These are phyloP conservation scores for Xylaria flabelliformis DNA, from an alignment of 495 filamentous ascomycete genomes.

Conservation along the genomic window DNA sequence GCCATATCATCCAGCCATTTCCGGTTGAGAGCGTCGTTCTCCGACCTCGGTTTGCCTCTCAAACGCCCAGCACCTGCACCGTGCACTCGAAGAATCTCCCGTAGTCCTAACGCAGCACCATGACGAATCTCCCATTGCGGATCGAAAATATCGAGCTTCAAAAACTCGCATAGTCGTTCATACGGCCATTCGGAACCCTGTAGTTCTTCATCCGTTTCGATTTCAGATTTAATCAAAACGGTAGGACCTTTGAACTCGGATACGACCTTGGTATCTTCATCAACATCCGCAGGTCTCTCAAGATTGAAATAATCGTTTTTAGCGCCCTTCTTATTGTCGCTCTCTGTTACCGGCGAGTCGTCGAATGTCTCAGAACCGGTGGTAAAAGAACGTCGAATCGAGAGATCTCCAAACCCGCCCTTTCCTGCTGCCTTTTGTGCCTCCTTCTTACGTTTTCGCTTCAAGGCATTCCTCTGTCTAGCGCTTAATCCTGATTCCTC, in stretches of 20 bases:
- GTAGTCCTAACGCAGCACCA: slow-evolving; percentile 92
- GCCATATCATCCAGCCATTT: slow-evolving; percentile 92
- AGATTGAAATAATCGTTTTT: slow-evolving; percentile 91
- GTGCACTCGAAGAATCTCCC: slow-evolving; percentile 91
- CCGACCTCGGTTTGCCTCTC: slow-evolving; percentile 67
- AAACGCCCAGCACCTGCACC: slow-evolving; percentile 87
- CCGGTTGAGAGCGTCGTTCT: slow-evolving; percentile 81
- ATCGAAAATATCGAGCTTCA: slow-evolving; percentile 93
- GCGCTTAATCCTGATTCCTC: slow-evolving; percentile 83
- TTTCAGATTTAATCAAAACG: slow-evolving; percentile 65
- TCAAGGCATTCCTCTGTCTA: slow-evolving; percentile 90
- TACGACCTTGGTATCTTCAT: slow-evolving; percentile 92
- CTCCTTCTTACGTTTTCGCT: slow-evolving; percentile 84
- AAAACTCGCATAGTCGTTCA: slow-evolving; percentile 90
- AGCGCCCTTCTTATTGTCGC: slow-evolving; percentile 66
- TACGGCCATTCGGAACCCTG: slow-evolving; percentile 92
- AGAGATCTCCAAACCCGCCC: slow-evolving; percentile 85
- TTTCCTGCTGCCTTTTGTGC: slow-evolving; percentile 77
- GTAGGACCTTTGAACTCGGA: slow-evolving; percentile 90
- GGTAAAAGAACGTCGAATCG: slow-evolving; percentile 68
- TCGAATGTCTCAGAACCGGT: slow-evolving; percentile 56
- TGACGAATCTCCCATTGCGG: slow-evolving; percentile 96
- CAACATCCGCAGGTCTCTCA: slow-evolving; percentile 70
- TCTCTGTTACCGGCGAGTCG: slow-evolving; percentile 68
- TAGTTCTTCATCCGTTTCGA: slow-evolving; percentile 71